These are phyloP conservation scores for Mycena indigotica DNA, from an alignment of 768 basidiomycete species.

Conservation along the genomic window DNA sequence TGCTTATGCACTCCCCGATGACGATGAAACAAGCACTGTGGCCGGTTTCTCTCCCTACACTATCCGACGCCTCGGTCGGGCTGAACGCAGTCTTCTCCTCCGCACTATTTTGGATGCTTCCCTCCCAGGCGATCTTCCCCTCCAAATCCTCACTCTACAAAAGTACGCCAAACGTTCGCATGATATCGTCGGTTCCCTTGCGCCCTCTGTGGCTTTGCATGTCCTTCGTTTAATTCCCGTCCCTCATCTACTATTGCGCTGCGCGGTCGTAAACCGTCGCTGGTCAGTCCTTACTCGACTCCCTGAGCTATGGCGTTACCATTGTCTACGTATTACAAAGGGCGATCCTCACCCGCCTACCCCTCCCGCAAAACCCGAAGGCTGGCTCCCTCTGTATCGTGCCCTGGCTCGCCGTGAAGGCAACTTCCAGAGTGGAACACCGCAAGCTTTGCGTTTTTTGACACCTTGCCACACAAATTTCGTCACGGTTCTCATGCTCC, in stretches of 20 bases:
- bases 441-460: slow-evolving; percentile 77
- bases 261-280: slow-evolving; percentile 47
- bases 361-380: slow-evolving; percentile 63
- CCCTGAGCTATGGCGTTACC: slow-evolving; percentile 75
- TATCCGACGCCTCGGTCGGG: slow-evolving; percentile 18
- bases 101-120: slow-evolving; percentile 13
- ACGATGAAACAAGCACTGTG: slow-evolving; percentile 43
- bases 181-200: slow-evolving; percentile 75
- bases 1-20: slow-evolving; percentile 57
- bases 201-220: slow-evolving; percentile 63
- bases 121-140: slow-evolving; percentile 75
- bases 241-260: slow-evolving; percentile 12
- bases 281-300: slow-evolving; percentile 51
- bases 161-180: slow-evolving; percentile 83
- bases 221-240: slow-evolving; percentile 55
- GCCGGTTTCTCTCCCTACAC: slow-evolving; percentile 33
- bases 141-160: slow-evolving; percentile 82
- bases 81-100: slow-evolving; percentile 21
- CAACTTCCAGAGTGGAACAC: slow-evolving; percentile 76
- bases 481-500: slow-evolving; percentile 77
- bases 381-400: slow-evolving; percentile 80
- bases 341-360: slow-evolving; percentile 70
- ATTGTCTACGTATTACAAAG: slow-evolving; percentile 71
- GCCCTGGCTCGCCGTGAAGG: slow-evolving; percentile 83
- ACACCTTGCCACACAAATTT: slow-evolving; percentile 80